Percentiles rank a stretch among this genome's conserved stretches.
phyloP scores from a whole-genome alignment of 192 early-diverging fungal species.

The Spizellomyces punctatus region DNA sequence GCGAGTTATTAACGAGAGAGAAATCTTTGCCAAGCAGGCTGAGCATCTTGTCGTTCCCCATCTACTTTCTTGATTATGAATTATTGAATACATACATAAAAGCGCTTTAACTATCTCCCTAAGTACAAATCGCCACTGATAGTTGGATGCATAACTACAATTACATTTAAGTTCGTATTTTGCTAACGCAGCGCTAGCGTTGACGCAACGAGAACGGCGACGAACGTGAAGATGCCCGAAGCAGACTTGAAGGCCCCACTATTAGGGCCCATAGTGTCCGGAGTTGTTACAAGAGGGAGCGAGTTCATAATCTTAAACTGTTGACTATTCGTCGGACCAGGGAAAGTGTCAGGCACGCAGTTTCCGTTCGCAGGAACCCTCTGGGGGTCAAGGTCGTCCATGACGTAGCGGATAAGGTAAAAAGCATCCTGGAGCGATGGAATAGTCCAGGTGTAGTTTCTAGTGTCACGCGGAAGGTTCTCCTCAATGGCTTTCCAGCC shows the following conservation, averaged over 20 bases:
- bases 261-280: slow-evolving; percentile 26
- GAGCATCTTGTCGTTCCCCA: too few relatives aligned
- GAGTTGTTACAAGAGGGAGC: slow-evolving; percentile 2
- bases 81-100: too few relatives aligned
- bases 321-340: slow-evolving; percentile 8
- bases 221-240: too few relatives aligned
- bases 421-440: slow-evolving; percentile 24
- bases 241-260: neutral
- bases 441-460: slow-evolving; percentile 28
- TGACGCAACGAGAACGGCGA: too few relatives aligned
- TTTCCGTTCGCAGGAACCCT: neutral
- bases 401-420: slow-evolving; percentile 29
- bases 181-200: too few relatives aligned
- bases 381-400: slow-evolving; percentile 31
- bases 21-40: too few relatives aligned
- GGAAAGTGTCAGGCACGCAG: slow-evolving; percentile 29
- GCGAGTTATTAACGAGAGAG: too few relatives aligned
- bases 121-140: too few relatives aligned
- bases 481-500: slow-evolving; percentile 29
- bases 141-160: neutral
- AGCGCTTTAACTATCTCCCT: too few relatives aligned
- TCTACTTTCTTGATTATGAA: too few relatives aligned
- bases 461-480: neutral
- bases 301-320: slow-evolving; percentile 20
- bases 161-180: neutral